Evolutionary conservation across 192 early-diverging fungal genomes (phyloP).

Genomic region (Rhizophagus sp.): DNA sequence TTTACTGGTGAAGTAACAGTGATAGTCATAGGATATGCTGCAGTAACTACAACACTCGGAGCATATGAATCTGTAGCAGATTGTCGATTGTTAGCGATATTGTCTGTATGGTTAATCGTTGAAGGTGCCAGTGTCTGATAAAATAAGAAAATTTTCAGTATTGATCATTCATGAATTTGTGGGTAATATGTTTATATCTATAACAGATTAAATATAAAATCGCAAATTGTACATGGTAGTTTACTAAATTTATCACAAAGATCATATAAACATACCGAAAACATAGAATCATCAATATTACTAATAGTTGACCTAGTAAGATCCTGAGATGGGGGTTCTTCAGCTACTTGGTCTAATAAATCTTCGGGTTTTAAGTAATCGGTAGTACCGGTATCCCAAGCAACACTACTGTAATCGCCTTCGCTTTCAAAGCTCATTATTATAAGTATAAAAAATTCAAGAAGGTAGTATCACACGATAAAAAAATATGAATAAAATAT

Average conservation of each 20-base stretch:
- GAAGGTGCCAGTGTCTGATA: neutral
- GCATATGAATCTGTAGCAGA: neutral
- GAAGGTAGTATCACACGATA: neutral
- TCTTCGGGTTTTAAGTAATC: conserved; percentile 3
- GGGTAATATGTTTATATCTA: neutral
- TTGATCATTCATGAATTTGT: neutral
- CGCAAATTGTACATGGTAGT: neutral
- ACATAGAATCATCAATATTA: neutral
- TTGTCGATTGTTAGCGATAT: neutral
- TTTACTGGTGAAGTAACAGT: conserved; percentile 81
- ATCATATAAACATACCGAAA: neutral
- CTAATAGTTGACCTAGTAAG: neutral
- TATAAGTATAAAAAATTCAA: neutral
- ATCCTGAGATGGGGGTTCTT: neutral
- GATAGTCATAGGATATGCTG: conserved; percentile 50
- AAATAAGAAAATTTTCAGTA: neutral
- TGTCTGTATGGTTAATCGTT: neutral
- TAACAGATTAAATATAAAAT: neutral
- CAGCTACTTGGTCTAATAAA: neutral
- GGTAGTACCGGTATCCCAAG: conserved; percentile 23
- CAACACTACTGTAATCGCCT: conserved; percentile 11
- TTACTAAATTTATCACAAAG: neutral
- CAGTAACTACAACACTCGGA: neutral
- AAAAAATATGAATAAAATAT: no score
- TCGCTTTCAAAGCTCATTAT: conserved; percentile 14